Percentiles rank a stretch among this genome's conserved stretches.
phyloP scores from a whole-genome alignment of 2,329 filamentous ascomycete genomes.

The Aspergillus pseudoviridinutans region DNA sequence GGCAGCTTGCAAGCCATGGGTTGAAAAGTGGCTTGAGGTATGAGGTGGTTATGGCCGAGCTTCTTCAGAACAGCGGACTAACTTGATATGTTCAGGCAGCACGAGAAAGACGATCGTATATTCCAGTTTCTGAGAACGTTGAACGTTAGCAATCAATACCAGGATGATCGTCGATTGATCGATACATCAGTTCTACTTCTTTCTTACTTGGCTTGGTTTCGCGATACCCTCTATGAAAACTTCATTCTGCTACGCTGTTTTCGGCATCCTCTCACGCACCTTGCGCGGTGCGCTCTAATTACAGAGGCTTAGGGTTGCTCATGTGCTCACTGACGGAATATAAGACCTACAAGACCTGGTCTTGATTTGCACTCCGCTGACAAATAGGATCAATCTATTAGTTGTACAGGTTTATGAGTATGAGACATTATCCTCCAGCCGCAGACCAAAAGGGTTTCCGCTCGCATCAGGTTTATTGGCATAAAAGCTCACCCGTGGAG shows the following conservation, averaged over 20 bases:
- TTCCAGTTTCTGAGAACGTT: constrained; percentile 43
- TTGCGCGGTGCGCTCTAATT: background rate
- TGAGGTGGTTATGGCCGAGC: background rate
- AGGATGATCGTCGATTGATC: background rate
- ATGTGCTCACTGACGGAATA: background rate
- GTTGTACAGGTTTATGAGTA: no score
- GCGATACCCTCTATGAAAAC: background rate
- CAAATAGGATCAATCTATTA: background rate
- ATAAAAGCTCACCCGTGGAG: no score
- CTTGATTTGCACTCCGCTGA: background rate
- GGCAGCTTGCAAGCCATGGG: constrained; percentile 58
- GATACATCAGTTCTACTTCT: background rate
- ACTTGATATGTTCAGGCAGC: constrained; percentile 33
- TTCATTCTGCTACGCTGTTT: background rate
- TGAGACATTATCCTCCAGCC: no score
- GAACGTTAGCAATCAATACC: constrained; percentile 7
- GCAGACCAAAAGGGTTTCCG: no score
- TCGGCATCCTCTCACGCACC: background rate
- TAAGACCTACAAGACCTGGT: background rate
- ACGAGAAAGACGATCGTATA: constrained; percentile 49
- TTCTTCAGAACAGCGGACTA: constrained; percentile 7
- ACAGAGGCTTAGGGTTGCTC: background rate
- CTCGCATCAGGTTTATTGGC: no score
- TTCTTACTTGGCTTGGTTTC: background rate
- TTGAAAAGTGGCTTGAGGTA: constrained; percentile 54